Percentiles rank a stretch among this genome's conserved stretches.
phyloP scores from a whole-genome alignment of 176 grass and related monocot genomes.

The Thinopyrum elongatum region DNA sequence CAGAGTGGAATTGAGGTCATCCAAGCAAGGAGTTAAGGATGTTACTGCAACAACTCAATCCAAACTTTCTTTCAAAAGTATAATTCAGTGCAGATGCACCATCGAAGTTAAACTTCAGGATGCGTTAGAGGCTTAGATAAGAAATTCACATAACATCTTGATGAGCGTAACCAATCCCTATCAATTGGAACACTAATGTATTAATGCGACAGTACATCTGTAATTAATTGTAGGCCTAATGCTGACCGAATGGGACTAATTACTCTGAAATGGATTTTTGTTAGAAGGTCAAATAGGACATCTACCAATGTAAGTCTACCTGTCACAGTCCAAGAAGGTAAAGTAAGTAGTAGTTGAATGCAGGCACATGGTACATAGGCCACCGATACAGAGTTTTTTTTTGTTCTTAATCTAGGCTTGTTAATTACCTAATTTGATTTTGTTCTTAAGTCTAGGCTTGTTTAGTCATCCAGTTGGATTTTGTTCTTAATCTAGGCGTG shows the following conservation, averaged over 20 bases:
- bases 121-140: neutral
- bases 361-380: neutral
- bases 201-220: neutral
- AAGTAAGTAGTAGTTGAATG: constrained; percentile 10
- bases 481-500: neutral
- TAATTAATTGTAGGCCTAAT: neutral
- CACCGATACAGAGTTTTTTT: neutral
- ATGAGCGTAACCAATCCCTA: neutral
- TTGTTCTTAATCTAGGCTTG: constrained; percentile 9
- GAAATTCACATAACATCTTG: neutral
- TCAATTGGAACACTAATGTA: neutral
- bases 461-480: neutral
- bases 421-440: neutral
- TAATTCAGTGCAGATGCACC: neutral
- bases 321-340: neutral
- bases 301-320: neutral
- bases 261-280: neutral
- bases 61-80: neutral
- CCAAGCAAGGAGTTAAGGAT: neutral
- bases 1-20: neutral
- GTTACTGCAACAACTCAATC: neutral
- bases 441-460: constrained; percentile 4
- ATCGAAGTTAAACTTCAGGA: neutral
- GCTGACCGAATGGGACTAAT: neutral
- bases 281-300: neutral